Evolutionary conservation across 257 asterid species (phyloP), one percentile per base, ranked within the genome.

Genomic region (Solanum lycopersicoides): DNA sequence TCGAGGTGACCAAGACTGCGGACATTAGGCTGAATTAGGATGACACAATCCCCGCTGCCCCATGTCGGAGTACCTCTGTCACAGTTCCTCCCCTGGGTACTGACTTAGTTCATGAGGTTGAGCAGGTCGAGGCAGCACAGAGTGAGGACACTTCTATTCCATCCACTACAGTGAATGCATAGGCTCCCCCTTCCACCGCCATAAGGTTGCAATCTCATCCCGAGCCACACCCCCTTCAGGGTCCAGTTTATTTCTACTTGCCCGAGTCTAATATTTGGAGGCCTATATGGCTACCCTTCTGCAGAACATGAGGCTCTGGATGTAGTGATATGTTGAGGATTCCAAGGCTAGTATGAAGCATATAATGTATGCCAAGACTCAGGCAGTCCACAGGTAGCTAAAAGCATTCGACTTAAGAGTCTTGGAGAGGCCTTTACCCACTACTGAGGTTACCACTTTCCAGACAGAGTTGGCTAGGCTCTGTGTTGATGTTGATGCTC

Each of bases 151-250:
- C 0, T 1, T 53, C 23, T 20, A 50, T 16, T 2, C 63, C 23
- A 6, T 3, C 23, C 63, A 53, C 23, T 53, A 16, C 23, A 15
- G 3, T 0, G 1, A 20, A 53, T 2, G 23, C 23, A 53, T 6
- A 53, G 4, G 63, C 3, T 53, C 23, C 23, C 23, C 0, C 63
- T 53, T 53, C 9, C 63, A 53, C 60, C 4, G 1, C 9, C 60
- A 53, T 53, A 0, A 53, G 63, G 23, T 3, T 0, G 1, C 1
- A 3, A 53, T 9, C 0, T 53, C 0, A 0, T 53, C 23, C 1
- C 4, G 23, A 53, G 63, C 63, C 10, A 53, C 63, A 6, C 23
- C 23, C 23, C 1, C 63, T 53, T 53, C 10, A 6, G 20, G 23
- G 23, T 16, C 23, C 23, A 53, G 4, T 53, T 16, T 53, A 53